Conservation (phyloP, 371 early-diverging fungal genomes). For the Mucor piriformis region DNA sequence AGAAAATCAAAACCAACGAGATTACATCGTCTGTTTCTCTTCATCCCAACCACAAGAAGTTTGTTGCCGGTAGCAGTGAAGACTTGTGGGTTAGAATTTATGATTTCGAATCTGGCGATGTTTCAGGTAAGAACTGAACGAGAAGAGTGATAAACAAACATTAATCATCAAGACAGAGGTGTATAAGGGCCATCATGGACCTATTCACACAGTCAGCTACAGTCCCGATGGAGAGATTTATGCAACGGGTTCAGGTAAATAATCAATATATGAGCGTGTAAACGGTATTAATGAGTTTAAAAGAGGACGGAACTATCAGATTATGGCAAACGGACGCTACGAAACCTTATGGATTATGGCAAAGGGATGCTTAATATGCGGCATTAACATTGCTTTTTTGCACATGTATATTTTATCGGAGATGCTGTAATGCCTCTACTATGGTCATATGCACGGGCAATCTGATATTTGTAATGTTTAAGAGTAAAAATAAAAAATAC, state of each 20-base stretch:
- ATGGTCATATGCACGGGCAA: too few relatives aligned
- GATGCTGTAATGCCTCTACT: background rate
- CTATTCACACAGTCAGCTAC: conserved; percentile 84
- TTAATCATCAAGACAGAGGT: conserved; percentile 45
- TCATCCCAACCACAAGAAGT: conserved; percentile 74
- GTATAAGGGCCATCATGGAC: conserved; percentile 89
- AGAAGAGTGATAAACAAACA: background rate
- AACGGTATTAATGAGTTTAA: background rate
- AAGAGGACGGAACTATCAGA: conserved; percentile 79
- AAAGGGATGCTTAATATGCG: conserved; percentile 27
- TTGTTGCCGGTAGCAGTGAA: conserved; percentile 76
- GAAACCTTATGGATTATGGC: conserved; percentile 77
- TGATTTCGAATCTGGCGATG: conserved; percentile 74
- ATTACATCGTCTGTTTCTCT: conserved; percentile 78
- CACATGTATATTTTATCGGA: too few relatives aligned
- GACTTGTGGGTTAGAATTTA: conserved; percentile 84
- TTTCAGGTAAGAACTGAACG: conserved; percentile 40
- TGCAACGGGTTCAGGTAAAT: conserved; percentile 78
- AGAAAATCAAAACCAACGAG: conserved; percentile 39
- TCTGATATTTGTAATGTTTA: background rate
- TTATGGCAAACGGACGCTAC: conserved; percentile 79
- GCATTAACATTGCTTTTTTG: too few relatives aligned
- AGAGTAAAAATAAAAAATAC: too few relatives aligned
- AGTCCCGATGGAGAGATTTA: conserved; percentile 90
- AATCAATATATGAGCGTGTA: too few relatives aligned